A percentile compares a stretch with the other conserved stretches of the same genome.
Conservation (phyloP, 2,329 filamentous ascomycete species). For the Grosmannia clavigera region DNA sequence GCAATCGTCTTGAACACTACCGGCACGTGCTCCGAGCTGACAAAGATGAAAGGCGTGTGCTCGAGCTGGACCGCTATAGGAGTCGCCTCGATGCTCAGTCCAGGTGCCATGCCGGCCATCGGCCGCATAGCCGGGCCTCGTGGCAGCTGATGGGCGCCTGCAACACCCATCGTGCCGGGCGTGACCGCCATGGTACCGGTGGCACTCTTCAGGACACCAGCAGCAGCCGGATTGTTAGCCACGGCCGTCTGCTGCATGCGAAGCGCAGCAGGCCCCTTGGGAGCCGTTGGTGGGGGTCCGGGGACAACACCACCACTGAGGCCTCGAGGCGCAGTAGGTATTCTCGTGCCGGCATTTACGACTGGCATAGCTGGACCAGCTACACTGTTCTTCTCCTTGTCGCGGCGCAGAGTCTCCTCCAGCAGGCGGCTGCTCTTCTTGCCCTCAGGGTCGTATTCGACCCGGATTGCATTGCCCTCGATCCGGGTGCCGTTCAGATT, state of each 20-base stretch:
- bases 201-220: neutral
- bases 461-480: constrained; percentile 62
- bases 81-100: constrained; percentile 45
- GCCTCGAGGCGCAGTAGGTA: constrained; percentile 20
- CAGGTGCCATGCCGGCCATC: constrained; percentile 33
- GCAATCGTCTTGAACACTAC: constrained; percentile 74
- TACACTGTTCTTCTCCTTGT: constrained; percentile 38
- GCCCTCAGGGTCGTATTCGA: constrained; percentile 84
- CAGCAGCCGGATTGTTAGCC: neutral
- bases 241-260: constrained; percentile 16
- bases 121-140: constrained; percentile 22
- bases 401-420: constrained; percentile 58
- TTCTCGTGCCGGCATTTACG: constrained; percentile 15
- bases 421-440: constrained; percentile 69
- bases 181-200: neutral
- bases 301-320: constrained; percentile 27
- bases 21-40: constrained; percentile 76
- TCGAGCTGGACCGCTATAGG: constrained; percentile 58
- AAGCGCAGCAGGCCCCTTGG: constrained; percentile 64
- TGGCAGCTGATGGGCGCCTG: constrained; percentile 8
- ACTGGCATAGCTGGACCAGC: neutral
- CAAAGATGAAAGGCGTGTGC: constrained; percentile 78
- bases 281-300: constrained; percentile 67
- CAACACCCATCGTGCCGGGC: constrained; percentile 17
- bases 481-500: constrained; percentile 69